Evolutionary conservation across 345 rosid genomes (phyloP), one percentile per base, ranked within the genome.

Genomic region (Populus davidiana): DNA sequence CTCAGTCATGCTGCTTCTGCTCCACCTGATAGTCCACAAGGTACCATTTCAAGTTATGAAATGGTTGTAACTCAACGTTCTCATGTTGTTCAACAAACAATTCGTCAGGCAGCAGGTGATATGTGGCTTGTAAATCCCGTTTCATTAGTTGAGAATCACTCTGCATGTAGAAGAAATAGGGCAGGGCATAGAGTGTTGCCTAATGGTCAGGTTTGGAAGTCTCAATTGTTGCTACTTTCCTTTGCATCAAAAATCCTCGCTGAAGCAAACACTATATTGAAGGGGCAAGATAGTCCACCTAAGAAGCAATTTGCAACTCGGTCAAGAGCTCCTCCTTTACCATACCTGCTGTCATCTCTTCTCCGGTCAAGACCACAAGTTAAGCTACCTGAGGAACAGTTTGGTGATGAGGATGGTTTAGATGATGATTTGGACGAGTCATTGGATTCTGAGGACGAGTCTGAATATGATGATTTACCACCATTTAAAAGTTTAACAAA

Each of bases 131-230:
- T 96, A 98, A 96, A 96, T 84, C 99, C 98, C 36, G 92, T 96
- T 81, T 96, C 95, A 31, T 85, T 96, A 83, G 98, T 93, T 77
- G 99, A 96, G 87, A 96, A 96, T 75, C 99, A 93, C 82, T 92
- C 98, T 29, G 98, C 99, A 8, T 96, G 99, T 81, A 90, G 99
- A 83, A 96, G 94, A 35, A 96, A 96, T 78, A 86, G 99, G 74
- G 97, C 93, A 27, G 99, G 99, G 66, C 98, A 93, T 86, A 87
- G 99, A 83, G 98, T 96, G 70, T 83, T 96, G 86, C 99, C 99
- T 2, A 96, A 96, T 87, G 99, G 98, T 78, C 99, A 96, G 86
- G 97, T 96, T 67, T 96, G 99, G 99, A 96, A 96, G 86, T 98
- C 99, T 81, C 98, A 93, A 84, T 84, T 95, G 86, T 72, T 95